These are phyloP conservation scores for Populus deltoides DNA, from an alignment of 345 rosid species.

Conservation along the genomic window DNA sequence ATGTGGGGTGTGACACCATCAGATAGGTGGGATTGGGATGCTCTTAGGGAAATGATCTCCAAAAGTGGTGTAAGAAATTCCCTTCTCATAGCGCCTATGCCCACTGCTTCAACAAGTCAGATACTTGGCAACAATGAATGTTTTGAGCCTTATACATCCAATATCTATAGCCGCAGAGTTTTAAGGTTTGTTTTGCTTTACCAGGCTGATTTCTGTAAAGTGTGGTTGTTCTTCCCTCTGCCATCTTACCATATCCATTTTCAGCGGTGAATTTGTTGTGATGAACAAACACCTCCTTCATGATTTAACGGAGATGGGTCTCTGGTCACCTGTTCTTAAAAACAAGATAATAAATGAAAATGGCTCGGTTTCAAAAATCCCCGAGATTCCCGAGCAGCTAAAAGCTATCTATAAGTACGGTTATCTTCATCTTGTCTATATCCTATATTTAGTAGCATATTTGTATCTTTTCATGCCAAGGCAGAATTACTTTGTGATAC, in stretches of 20 bases:
- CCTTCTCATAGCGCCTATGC: slow-evolving; percentile 89
- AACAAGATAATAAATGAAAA: slow-evolving; percentile 62
- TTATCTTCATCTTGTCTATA: background rate
- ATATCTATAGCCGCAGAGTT: slow-evolving; percentile 81
- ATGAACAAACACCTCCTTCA: slow-evolving; percentile 96
- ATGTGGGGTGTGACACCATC: slow-evolving; percentile 83
- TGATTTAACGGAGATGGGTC: slow-evolving; percentile 83
- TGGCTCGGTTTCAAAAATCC: slow-evolving; percentile 68
- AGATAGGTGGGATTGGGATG: slow-evolving; percentile 67
- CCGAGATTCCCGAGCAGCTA: slow-evolving; percentile 63
- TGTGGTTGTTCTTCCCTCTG: background rate
- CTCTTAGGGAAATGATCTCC: slow-evolving; percentile 58
- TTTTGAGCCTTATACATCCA: slow-evolving; percentile 90
- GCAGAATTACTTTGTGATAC: background rate
- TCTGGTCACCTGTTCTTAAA: slow-evolving; percentile 74
- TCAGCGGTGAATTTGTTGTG: slow-evolving; percentile 81
- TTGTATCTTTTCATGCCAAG: background rate
- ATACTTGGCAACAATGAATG: slow-evolving; percentile 92
- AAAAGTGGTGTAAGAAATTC: slow-evolving; percentile 80
- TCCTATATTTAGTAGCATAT: background rate
- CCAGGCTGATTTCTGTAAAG: background rate
- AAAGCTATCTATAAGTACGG: slow-evolving; percentile 68
- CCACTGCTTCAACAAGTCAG: slow-evolving; percentile 92
- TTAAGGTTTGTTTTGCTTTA: slow-evolving; percentile 48
- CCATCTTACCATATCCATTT: slow-evolving; percentile 9